These are phyloP conservation scores for Brasenia schreberi DNA, from an alignment of 164 flowering plant genomes.

Conservation along the genomic window DNA sequence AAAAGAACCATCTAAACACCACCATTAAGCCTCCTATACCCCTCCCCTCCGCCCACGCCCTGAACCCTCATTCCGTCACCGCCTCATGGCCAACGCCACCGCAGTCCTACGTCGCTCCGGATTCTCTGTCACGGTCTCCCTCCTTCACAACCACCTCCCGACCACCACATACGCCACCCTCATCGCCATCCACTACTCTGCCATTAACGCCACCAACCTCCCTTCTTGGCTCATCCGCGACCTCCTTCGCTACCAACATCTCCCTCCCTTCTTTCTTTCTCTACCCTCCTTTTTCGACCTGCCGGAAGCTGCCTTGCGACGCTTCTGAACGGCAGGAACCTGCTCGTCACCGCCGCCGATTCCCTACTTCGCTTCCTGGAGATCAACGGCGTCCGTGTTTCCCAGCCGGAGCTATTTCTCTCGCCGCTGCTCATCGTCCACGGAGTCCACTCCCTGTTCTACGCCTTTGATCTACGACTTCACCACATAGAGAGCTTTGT, in stretches of 20 bases:
- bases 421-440: conserved; percentile 29
- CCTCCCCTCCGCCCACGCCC: background rate
- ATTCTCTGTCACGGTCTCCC: conserved; percentile 35
- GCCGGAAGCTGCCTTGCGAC: conserved; percentile 32
- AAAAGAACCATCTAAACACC: too few species aligned
- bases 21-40: conserved; percentile 3
- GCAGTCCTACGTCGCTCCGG: conserved; percentile 23
- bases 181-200: conserved; percentile 48
- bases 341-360: conserved; percentile 22
- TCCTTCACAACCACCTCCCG: conserved; percentile 40
- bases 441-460: conserved; percentile 43
- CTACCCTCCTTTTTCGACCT: conserved; percentile 19
- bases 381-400: conserved; percentile 39
- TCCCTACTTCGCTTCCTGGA: conserved; percentile 14
- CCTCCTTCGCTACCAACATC: conserved; percentile 42
- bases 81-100: conserved; percentile 18
- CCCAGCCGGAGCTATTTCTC: conserved; percentile 45
- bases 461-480: conserved; percentile 10
- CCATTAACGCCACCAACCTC: conserved; percentile 20
- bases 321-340: conserved; percentile 17
- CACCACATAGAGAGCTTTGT: conserved; percentile 6
- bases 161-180: conserved; percentile 22
- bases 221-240: conserved; percentile 20
- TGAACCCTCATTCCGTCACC: background rate
- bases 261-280: conserved; percentile 23